Conservation (phyloP, 2,329 filamentous ascomycete genomes). For the Xylariaceae sp. region DNA sequence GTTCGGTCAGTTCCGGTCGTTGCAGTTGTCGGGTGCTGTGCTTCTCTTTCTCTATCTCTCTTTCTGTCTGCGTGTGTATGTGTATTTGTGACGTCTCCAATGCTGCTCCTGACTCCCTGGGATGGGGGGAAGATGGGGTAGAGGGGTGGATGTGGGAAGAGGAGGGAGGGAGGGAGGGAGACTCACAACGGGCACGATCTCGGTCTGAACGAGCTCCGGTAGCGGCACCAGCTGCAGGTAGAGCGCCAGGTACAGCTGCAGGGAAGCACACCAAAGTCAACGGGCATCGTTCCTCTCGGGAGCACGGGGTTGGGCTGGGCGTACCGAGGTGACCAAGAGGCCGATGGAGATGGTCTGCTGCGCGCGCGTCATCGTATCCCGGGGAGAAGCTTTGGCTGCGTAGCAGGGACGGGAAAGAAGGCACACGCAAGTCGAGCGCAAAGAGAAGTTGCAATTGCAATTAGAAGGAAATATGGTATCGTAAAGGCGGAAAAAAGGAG, state of each 20-base stretch:
- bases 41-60: not conserved
- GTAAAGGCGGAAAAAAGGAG: no score
- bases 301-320: constrained; percentile 18
- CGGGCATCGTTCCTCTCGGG: not conserved
- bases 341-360: constrained; percentile 85
- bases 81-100: not conserved
- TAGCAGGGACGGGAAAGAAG: no score
- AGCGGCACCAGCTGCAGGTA: constrained; percentile 79
- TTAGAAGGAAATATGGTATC: no score
- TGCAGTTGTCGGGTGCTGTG: no score
- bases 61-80: constrained; percentile 1
- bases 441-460: no score
- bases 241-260: constrained; percentile 72
- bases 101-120: no score
- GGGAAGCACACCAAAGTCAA: not conserved
- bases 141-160: not conserved
- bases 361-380: constrained; percentile 83
- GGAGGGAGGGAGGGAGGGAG: constrained; percentile 1
- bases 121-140: not conserved
- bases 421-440: no score
- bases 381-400: not conserved
- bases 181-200: constrained; percentile 85
- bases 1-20: no score
- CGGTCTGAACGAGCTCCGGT: constrained; percentile 66
- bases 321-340: constrained; percentile 81